Evolutionary conservation across 1,139 yeast genomes (phyloP), one percentile per base, ranked within the genome.

Genomic region (Wickerhamiella infanticola): DNA sequence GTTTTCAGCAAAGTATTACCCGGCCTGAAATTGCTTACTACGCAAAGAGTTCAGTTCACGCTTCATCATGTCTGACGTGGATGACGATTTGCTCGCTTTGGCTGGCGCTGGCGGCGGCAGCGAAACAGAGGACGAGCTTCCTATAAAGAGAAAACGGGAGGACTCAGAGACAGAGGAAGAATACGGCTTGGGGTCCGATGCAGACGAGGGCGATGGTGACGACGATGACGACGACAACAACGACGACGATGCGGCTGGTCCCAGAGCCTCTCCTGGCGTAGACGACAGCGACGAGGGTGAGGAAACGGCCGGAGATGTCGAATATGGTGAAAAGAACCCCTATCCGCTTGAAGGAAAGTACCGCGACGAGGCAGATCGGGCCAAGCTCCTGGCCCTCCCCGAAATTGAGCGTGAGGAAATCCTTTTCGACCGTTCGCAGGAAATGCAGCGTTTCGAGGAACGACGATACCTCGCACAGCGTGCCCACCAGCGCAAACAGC

Each of bases 281-380:
- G 18, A 18, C 18, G 2, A 18, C 18, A 18, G 18, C 18, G 18
- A 18, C 18, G 18, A 18, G 7, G 65, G 60, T 3, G 67, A 58
- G 9, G 69, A 61, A 2, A 69, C 61, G n/a, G 73, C 63, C 4
- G 70, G 67, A 5, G 72, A 63, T 2, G 69, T 63, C 2, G 72
- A 63, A 2, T 73, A 66, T 18, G 64, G 59, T 5, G 64, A 61
- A 35, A 68, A 68, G 45, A 73, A 81, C 54, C 98, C 97, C 5
- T 90, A 88, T 61, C 98, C 98, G 2, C 65, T 90, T 48, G 96
- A 86, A 60, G 95, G 95, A 13, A 85, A 85, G 58, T 90, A 79
- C 67, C 82, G 78, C 57, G 82, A 86, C 62, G 95, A 79, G 49
- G 71, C 68, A 6, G 99, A 93, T 63, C 72, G 85, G 50, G 77